Percentiles rank a stretch among this genome's conserved stretches.
Conservation (phyloP, 768 basidiomycete genomes). For the Leccinellum albellum region DNA sequence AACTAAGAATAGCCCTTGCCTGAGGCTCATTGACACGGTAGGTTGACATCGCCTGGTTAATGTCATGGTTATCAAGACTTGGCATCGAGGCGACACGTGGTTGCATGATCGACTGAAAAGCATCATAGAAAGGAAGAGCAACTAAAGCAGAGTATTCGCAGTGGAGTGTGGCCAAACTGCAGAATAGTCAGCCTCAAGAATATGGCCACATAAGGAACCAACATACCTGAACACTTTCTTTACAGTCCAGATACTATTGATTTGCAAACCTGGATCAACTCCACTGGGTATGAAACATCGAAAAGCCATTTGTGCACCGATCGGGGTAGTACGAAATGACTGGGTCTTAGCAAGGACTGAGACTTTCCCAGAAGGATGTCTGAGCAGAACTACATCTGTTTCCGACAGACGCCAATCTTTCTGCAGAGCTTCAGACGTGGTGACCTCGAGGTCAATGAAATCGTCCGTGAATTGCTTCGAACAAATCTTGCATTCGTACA, state of each 20-base stretch:
- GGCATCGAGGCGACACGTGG: constrained; percentile 55
- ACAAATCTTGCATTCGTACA: constrained; percentile 59
- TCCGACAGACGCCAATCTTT: constrained; percentile 77
- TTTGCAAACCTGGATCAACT: constrained; percentile 59
- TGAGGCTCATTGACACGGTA: constrained; percentile 91
- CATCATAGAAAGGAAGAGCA: constrained; percentile 79
- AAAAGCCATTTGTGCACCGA: constrained; percentile 54
- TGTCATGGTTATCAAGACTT: constrained; percentile 43
- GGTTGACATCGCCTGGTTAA: constrained; percentile 61
- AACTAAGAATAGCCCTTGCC: constrained; percentile 79
- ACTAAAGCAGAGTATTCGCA: constrained; percentile 89
- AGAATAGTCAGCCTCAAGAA: constrained; percentile 4
- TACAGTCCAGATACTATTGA: constrained; percentile 67
- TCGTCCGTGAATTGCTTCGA: constrained; percentile 73
- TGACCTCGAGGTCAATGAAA: constrained; percentile 77
- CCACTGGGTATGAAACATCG: constrained; percentile 45
- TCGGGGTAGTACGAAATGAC: constrained; percentile 38
- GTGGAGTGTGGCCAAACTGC: constrained; percentile 83
- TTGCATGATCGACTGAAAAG: constrained; percentile 63
- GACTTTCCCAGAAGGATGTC: constrained; percentile 49
- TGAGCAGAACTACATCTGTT: constrained; percentile 80
- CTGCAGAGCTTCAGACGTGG: constrained; percentile 53
- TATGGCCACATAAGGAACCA: not conserved
- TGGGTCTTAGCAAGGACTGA: constrained; percentile 71
- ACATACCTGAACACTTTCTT: constrained; percentile 77